Percentiles rank a stretch among this genome's conserved stretches.
Evolutionary conservation across 768 basidiomycete species (phyloP).

Genomic region (Macrolepiota dolichaula): DNA sequence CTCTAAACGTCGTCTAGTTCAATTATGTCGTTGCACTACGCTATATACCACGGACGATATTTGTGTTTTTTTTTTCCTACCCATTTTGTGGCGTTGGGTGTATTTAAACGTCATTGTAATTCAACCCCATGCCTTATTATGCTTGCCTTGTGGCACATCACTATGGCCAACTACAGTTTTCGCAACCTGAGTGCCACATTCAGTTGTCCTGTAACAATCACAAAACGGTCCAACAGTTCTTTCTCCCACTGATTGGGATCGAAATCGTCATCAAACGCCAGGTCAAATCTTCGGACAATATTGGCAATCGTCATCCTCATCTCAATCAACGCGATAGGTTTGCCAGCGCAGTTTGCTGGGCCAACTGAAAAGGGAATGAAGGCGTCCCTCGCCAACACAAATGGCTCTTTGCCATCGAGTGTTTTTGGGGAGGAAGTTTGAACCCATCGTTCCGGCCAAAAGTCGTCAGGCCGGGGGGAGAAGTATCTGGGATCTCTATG

Average conservation of each 20-base stretch:
- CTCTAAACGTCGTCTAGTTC: background rate
- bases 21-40: background rate
- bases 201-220: conserved; percentile 10
- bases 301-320: conserved; percentile 20
- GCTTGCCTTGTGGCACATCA: background rate
- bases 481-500: conserved; percentile 36
- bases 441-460: conserved; percentile 37
- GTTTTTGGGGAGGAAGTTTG: background rate
- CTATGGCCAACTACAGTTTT: background rate
- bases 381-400: conserved; percentile 14
- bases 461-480: conserved; percentile 30
- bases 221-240: conserved; percentile 12
- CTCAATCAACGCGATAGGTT: conserved; percentile 30
- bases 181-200: background rate
- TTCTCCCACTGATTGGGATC: conserved; percentile 12
- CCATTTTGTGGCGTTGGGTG: background rate
- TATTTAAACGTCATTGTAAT: background rate
- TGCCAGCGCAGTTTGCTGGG: conserved; percentile 51
- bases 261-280: conserved; percentile 12
- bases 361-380: conserved; percentile 39
- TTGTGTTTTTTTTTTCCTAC: background rate
- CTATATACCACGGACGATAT: background rate
- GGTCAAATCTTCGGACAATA: conserved; percentile 10
- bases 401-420: background rate
- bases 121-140: background rate